These are phyloP conservation scores for Saturnispora ahearnii DNA, from an alignment of 805 yeast genomes.

Conservation along the genomic window DNA sequence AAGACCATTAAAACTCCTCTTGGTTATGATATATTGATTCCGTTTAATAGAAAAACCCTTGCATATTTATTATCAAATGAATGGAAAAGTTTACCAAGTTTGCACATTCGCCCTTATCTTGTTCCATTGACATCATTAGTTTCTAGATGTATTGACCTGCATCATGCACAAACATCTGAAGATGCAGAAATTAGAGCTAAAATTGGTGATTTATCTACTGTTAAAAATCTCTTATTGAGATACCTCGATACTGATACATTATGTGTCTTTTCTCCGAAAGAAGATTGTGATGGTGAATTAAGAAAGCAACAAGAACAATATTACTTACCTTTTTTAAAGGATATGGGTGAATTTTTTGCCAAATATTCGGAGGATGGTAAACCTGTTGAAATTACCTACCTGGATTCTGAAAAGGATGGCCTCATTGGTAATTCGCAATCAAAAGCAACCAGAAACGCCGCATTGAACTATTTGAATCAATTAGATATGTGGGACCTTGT, in stretches of 20 bases:
- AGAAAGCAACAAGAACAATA: slow-evolving; percentile 70
- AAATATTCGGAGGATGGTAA: slow-evolving; percentile 26
- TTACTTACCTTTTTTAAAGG: slow-evolving; percentile 65
- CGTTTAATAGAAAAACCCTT: slow-evolving; percentile 46
- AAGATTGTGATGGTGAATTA: slow-evolving; percentile 76
- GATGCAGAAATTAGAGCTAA: slow-evolving; percentile 46
- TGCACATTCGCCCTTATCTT: slow-evolving; percentile 63
- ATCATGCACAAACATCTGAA: slow-evolving; percentile 29
- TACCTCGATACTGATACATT: slow-evolving; percentile 93
- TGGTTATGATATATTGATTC: slow-evolving; percentile 63
- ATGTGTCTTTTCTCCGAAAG: slow-evolving; percentile 69
- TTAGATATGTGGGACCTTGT: slow-evolving; percentile 72
- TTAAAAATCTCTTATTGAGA: slow-evolving; percentile 55
- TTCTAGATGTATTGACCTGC: slow-evolving; percentile 78
- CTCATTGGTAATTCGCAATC: slow-evolving; percentile 73
- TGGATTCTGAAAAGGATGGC: slow-evolving; percentile 80
- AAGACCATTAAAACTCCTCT: slow-evolving; percentile 78
- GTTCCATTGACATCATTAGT: slow-evolving; percentile 84
- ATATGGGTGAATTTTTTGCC: slow-evolving; percentile 54
- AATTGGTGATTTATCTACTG: slow-evolving; percentile 50
- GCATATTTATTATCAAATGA: slow-evolving; percentile 78
- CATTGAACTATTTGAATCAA: slow-evolving; percentile 50
- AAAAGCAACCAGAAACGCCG: slow-evolving; percentile 50
- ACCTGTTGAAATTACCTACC: slow-evolving; percentile 36
- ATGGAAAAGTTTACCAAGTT: slow-evolving; percentile 68